Conservation (phyloP, 129 eudicot species). For the Tagetes erecta region DNA sequence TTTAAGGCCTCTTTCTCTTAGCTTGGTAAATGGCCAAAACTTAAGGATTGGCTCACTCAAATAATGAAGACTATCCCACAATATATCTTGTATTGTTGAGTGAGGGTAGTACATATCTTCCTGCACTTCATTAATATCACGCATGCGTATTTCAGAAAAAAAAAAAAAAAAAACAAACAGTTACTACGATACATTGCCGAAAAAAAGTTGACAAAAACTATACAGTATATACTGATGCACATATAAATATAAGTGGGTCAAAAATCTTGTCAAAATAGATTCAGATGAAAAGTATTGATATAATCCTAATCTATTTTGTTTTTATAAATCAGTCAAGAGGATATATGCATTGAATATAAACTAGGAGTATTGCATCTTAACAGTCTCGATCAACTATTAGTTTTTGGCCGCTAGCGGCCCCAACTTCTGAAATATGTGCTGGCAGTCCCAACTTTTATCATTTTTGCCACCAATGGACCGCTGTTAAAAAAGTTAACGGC, state of each 20-base stretch:
- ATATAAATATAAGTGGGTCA: neutral
- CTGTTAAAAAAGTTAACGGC: no score
- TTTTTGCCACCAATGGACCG: no score
- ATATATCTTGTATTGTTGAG: slow-evolving; percentile 51
- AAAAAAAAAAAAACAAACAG: neutral
- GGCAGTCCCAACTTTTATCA: no score
- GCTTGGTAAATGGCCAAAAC: slow-evolving; percentile 60
- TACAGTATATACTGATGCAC: neutral
- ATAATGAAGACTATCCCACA: slow-evolving; percentile 64
- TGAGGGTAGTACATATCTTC: slow-evolving; percentile 73
- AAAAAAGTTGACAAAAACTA: neutral
- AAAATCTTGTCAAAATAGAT: no score
- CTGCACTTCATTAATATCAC: slow-evolving; percentile 27
- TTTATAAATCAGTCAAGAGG: neutral
- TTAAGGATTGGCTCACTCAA: slow-evolving; percentile 59
- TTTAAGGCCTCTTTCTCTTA: slow-evolving; percentile 56
- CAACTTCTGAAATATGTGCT: no score
- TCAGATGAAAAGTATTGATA: no score
- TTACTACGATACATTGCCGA: neutral
- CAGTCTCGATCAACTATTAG: no score
- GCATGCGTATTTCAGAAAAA: neutral
- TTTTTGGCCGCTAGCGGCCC: no score
- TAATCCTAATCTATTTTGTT: neutral
- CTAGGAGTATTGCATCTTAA: no score
- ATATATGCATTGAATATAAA: neutral